A percentile compares a stretch with the other conserved stretches of the same genome.
Conservation (phyloP, 2,329 filamentous ascomycete genomes). For the Escovopsis weberi region DNA sequence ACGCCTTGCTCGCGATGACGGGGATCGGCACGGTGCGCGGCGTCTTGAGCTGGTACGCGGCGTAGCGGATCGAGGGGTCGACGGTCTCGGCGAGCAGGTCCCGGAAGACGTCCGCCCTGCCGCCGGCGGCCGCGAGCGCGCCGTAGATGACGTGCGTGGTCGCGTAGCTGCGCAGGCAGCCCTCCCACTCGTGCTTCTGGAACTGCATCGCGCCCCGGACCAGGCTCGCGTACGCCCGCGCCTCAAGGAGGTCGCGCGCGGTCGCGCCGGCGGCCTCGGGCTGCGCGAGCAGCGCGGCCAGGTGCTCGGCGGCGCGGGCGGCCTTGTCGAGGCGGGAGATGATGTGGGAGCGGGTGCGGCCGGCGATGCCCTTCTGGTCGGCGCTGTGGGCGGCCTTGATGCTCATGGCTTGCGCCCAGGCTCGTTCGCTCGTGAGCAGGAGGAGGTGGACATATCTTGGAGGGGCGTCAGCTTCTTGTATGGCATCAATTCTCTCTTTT, state of each 20-base stretch:
- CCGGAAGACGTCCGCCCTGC: conserved; percentile 60
- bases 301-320: conserved; percentile 49
- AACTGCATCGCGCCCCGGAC: conserved; percentile 66
- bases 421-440: conserved; percentile 74
- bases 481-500: background rate
- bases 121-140: conserved; percentile 34
- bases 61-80: conserved; percentile 87
- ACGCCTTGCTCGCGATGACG: conserved; percentile 64
- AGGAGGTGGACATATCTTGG: conserved; percentile 61
- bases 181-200: conserved; percentile 77
- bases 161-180: conserved; percentile 62
- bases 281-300: conserved; percentile 53
- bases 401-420: conserved; percentile 91
- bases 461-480: background rate
- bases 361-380: conserved; percentile 65
- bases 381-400: conserved; percentile 74
- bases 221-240: conserved; percentile 66
- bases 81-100: conserved; percentile 76
- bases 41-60: conserved; percentile 81
- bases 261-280: conserved; percentile 48
- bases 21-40: conserved; percentile 73
- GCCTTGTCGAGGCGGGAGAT: conserved; percentile 78
- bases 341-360: conserved; percentile 73
- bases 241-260: conserved; percentile 64
- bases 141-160: conserved; percentile 71